Percentiles rank a stretch among this genome's conserved stretches.
Conservation (phyloP, 139 green algal species). For the Pycnococcus provasolii region DNA sequence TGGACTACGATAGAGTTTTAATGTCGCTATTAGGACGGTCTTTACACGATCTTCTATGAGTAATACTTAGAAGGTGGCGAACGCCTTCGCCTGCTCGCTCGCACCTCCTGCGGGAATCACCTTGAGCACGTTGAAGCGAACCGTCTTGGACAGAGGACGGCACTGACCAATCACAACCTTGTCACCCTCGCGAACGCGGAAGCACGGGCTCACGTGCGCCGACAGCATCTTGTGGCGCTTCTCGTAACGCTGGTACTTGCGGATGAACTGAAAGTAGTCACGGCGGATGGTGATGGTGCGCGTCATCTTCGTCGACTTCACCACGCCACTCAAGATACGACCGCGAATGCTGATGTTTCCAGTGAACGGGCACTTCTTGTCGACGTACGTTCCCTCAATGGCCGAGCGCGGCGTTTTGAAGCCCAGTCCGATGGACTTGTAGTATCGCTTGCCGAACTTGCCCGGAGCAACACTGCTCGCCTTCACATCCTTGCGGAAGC, state of each 20-base stretch:
- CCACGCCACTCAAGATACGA: constrained; percentile 82
- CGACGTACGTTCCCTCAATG: constrained; percentile 98
- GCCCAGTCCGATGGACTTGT: constrained; percentile 90
- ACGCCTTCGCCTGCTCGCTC: no score
- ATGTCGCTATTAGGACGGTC: no score
- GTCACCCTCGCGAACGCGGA: constrained; percentile 89
- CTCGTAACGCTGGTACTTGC: constrained; percentile 98
- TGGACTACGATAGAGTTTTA: no score
- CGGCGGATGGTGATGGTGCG: constrained; percentile 90
- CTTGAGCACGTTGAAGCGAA: constrained; percentile 96
- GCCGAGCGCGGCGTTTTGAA: constrained; percentile 97
- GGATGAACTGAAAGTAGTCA: constrained; percentile 97
- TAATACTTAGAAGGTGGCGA: no score
- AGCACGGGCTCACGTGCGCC: constrained; percentile 89
- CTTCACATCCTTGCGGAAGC: constrained; percentile 57
- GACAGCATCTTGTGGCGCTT: constrained; percentile 94
- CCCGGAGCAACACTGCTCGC: constrained; percentile 43
- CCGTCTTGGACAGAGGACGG: constrained; percentile 95
- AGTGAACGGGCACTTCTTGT: constrained; percentile 99
- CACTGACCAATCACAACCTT: constrained; percentile 85
- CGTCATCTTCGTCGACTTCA: constrained; percentile 96
- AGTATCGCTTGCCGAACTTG: constrained; percentile 77
- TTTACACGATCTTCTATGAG: no score
- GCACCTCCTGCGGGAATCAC: constrained; percentile 62
- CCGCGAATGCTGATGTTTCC: constrained; percentile 94